These are phyloP conservation scores for Cystofilobasidium bisporidii DNA, from an alignment of 768 basidiomycete species.

Conservation along the genomic window DNA sequence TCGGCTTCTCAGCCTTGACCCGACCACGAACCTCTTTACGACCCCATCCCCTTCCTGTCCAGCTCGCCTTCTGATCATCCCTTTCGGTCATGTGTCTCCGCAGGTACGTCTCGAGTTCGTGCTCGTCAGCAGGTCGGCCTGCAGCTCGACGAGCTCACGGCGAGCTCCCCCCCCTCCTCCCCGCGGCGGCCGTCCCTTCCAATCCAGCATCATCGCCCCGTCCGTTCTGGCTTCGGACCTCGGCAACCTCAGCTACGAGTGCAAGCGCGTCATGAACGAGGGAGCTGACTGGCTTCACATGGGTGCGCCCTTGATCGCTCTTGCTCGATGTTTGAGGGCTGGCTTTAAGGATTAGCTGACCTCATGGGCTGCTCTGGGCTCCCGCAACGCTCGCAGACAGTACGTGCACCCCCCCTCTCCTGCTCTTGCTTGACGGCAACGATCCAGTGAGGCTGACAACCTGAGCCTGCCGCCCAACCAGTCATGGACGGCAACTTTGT, in stretches of 20 bases:
- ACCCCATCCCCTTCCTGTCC: not conserved
- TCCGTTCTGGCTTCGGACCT: slow-evolving; percentile 97
- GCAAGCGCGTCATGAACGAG: slow-evolving; percentile 84
- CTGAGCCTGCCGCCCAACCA: not conserved
- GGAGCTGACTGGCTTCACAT: slow-evolving; percentile 98
- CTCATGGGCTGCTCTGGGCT: no score
- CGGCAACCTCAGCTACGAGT: slow-evolving; percentile 87
- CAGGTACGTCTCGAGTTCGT: no score
- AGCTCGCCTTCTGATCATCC: not conserved
- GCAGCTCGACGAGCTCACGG: not conserved
- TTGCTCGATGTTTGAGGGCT: no score
- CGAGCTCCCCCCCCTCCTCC: not conserved
- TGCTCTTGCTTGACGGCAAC: not conserved
- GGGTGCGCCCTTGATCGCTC: slow-evolving; percentile 48
- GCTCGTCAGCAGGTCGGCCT: no score
- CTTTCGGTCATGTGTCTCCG: not conserved
- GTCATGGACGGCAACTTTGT: slow-evolving; percentile 65
- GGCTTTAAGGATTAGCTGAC: not conserved
- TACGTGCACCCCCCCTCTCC: not conserved
- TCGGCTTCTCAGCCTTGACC: no score
- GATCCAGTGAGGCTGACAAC: not conserved
- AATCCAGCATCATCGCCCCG: slow-evolving; percentile 75
- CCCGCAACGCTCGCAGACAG: no score
- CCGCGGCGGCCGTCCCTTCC: no score
- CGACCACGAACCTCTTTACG: not conserved